Percentiles rank a stretch among this genome's conserved stretches.
Conservation (phyloP, 139 green algal genomes). For the Closterium sp. region DNA sequence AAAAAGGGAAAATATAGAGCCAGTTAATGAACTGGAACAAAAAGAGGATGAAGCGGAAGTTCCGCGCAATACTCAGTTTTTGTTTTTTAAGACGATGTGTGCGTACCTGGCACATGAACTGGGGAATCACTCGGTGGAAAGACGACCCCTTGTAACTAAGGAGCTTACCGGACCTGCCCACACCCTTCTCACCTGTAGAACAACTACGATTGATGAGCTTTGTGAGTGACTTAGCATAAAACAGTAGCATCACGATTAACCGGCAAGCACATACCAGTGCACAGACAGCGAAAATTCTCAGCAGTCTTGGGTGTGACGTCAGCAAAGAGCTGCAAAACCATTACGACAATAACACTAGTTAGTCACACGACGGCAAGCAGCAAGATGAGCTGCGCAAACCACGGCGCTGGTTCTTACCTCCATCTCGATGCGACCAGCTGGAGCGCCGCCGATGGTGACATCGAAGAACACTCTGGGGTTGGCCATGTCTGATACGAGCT, state of each 20-base stretch:
- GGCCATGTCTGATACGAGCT: constrained; percentile 26
- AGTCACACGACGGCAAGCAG: not conserved
- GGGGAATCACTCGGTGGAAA: constrained; percentile 59
- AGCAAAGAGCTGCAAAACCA: constrained; percentile 11
- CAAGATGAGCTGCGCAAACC: not conserved
- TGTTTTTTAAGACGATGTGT: not conserved
- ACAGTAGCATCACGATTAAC: too few relatives aligned
- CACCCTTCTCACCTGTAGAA: constrained; percentile 42
- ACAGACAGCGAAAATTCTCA: constrained; percentile 64
- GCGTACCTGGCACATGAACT: constrained; percentile 56
- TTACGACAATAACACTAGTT: not conserved
- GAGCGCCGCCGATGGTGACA: constrained; percentile 53
- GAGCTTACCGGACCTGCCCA: constrained; percentile 50
- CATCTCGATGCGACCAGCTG: constrained; percentile 61
- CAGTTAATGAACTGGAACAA: not conserved
- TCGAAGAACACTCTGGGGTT: constrained; percentile 66
- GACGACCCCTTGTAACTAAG: constrained; percentile 58
- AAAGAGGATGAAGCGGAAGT: not conserved
- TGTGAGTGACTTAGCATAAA: too few relatives aligned
- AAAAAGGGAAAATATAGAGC: not conserved
- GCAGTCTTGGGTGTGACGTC: constrained; percentile 56
- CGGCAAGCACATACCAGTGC: constrained; percentile 46
- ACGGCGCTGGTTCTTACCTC: constrained; percentile 40
- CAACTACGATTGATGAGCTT: too few relatives aligned
- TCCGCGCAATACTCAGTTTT: too few relatives aligned